Percentiles rank a stretch among this genome's conserved stretches.
Evolutionary conservation across 495 filamentous ascomycete genomes (phyloP).

Genomic region (Physcia stellaris): DNA sequence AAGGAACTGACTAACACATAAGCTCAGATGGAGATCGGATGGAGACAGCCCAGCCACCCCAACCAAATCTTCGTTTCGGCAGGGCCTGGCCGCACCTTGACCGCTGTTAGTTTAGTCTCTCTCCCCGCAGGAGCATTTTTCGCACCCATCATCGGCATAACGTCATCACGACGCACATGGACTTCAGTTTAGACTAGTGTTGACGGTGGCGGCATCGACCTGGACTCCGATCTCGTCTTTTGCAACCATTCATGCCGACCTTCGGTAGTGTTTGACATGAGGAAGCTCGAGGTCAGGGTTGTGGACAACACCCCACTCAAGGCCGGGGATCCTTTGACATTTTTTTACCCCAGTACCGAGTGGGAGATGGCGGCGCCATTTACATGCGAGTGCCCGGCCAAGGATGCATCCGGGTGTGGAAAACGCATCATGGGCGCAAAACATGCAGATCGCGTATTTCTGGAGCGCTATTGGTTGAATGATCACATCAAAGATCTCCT

Average conservation of each 20-base stretch:
- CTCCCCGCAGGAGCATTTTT: conserved; percentile 42
- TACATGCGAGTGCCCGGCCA: conserved; percentile 37
- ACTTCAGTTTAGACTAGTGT: conserved; percentile 44
- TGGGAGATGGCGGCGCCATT: conserved; percentile 52
- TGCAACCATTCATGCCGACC: conserved; percentile 51
- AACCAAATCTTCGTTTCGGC: conserved; percentile 31
- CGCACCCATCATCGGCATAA: conserved; percentile 34
- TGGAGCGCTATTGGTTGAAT: conserved; percentile 7
- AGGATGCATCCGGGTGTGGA: conserved; percentile 4
- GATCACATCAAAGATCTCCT: conserved; percentile 7
- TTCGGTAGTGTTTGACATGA: conserved; percentile 46
- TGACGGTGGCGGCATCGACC: conserved; percentile 36
- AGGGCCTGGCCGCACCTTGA: conserved; percentile 28
- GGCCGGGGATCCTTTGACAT: conserved; percentile 44
- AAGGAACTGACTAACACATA: too few relatives aligned
- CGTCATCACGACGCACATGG: conserved; percentile 33
- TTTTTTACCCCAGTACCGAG: conserved; percentile 57
- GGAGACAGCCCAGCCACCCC: conserved; percentile 39
- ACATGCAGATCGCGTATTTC: not conserved
- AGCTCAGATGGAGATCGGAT: too few relatives aligned
- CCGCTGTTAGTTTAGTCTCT: conserved; percentile 37
- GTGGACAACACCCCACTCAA: conserved; percentile 28
- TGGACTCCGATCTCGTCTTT: conserved; percentile 50
- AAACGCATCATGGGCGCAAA: conserved; percentile 1
- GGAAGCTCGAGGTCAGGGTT: conserved; percentile 34